Percentiles rank a stretch among this genome's conserved stretches.
phyloP scores from a whole-genome alignment of 2,329 filamentous ascomycete species.

The Aspergillus spinulosporus region DNA sequence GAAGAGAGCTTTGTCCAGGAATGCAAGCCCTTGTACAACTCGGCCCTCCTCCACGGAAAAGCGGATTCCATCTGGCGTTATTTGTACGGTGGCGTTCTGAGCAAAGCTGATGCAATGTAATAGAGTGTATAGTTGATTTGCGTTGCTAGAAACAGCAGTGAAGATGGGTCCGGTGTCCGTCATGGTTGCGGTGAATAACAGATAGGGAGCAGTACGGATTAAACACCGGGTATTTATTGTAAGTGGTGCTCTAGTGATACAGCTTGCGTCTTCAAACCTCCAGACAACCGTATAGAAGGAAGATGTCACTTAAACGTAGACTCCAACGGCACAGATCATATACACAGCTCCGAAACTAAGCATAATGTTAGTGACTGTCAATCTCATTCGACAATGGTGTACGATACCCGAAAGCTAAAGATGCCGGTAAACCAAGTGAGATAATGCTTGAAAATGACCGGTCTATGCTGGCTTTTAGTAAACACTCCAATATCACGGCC shows the following conservation, averaged over 20 bases:
- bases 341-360: conserved; percentile 87
- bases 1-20: conserved; percentile 86
- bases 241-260: conserved; percentile 36
- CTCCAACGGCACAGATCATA: conserved; percentile 98
- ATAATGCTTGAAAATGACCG: conserved; percentile 76
- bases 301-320: conserved; percentile 74
- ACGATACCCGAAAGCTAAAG: conserved; percentile 78
- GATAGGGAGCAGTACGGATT: conserved; percentile 10
- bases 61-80: conserved; percentile 79
- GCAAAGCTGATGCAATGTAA: conserved; percentile 64
- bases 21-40: conserved; percentile 86
- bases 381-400: conserved; percentile 1
- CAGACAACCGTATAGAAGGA: conserved; percentile 31
- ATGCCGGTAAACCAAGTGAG: conserved; percentile 79
- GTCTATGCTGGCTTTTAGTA: conserved; percentile 55
- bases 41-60: conserved; percentile 86
- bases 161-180: conserved; percentile 49
- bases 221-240: conserved; percentile 21
- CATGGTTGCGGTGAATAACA: conserved; percentile 18
- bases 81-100: conserved; percentile 65
- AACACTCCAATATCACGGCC: background rate
- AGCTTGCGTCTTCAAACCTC: conserved; percentile 29
- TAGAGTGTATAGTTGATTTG: conserved; percentile 60
- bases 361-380: conserved; percentile 18
- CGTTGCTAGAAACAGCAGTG: conserved; percentile 62